Conservation (phyloP, 2,329 filamentous ascomycete species). For the Podosphaera fusca region DNA sequence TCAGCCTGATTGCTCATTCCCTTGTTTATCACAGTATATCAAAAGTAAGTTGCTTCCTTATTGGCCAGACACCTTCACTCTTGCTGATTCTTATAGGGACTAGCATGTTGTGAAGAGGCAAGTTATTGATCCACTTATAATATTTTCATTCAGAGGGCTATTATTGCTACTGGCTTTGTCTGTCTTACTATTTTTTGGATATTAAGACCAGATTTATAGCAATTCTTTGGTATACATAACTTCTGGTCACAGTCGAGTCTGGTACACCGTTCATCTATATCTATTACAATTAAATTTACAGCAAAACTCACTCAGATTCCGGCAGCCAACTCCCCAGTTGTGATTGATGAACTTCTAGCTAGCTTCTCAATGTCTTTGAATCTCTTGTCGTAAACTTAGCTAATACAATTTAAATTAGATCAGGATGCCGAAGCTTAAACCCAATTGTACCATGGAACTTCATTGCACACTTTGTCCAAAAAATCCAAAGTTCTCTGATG, state of each 20-base stretch:
- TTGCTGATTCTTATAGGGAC: background rate
- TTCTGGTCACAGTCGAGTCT: background rate
- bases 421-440: slow-evolving; percentile 8
- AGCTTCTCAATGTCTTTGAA: background rate
- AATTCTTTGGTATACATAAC: background rate
- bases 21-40: background rate
- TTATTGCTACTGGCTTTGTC: background rate
- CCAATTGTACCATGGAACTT: slow-evolving; percentile 32
- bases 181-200: background rate
- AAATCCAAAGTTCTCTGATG: slow-evolving; percentile 61
- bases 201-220: background rate
- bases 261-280: background rate
- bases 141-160: background rate
- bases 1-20: slow-evolving; percentile 13
- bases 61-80: background rate
- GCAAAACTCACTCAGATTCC: too few species aligned
- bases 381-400: background rate
- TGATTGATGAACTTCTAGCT: background rate
- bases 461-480: slow-evolving; percentile 67
- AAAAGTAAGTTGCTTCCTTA: slow-evolving; percentile 3
- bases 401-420: background rate
- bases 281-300: too few species aligned
- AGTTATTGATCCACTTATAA: background rate
- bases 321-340: background rate
- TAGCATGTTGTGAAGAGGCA: background rate